Percentiles rank a stretch among this genome's conserved stretches.
Evolutionary conservation across 2,329 filamentous ascomycete genomes (phyloP).

Genomic region (Tolypocladium nubicola): DNA sequence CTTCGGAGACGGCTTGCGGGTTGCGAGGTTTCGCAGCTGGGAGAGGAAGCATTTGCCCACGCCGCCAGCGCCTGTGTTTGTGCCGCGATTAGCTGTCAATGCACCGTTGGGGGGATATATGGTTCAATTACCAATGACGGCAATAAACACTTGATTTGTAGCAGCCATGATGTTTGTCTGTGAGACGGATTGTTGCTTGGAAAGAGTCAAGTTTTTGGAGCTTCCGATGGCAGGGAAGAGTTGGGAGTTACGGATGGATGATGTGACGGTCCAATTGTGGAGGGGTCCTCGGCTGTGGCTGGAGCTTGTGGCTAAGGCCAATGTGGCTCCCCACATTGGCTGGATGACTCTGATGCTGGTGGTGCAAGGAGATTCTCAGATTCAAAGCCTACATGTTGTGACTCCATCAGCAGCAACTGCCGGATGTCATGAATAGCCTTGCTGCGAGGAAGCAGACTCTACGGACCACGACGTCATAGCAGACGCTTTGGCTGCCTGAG

Average conservation of each 20-base stretch:
- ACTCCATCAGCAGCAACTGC: background rate
- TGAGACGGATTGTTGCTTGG: conserved; percentile 8
- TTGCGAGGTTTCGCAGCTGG: conserved; percentile 62
- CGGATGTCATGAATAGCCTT: background rate
- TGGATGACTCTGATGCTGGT: background rate
- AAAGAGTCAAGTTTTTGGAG: conserved; percentile 14
- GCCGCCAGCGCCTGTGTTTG: conserved; percentile 65
- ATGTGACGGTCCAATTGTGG: background rate
- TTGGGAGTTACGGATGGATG: background rate
- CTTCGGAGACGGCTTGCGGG: conserved; percentile 56
- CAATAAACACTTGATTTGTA: conserved; percentile 38
- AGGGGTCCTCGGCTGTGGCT: conserved; percentile 1
- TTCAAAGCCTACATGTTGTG: background rate
- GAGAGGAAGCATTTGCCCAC: conserved; percentile 85
- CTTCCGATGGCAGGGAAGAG: conserved; percentile 24
- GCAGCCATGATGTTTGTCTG: conserved; percentile 25
- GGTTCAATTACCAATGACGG: conserved; percentile 35
- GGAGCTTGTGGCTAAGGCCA: conserved; percentile 3
- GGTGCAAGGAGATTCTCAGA: background rate
- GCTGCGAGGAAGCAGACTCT: background rate
- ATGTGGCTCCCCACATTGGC: background rate
- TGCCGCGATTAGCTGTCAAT: conserved; percentile 6
- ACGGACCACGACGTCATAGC: background rate
- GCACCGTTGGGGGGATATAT: too few relatives aligned
- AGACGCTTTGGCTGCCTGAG: background rate